These are phyloP conservation scores for Kwoniella shandongensis DNA, from an alignment of 768 basidiomycete species.

Conservation along the genomic window DNA sequence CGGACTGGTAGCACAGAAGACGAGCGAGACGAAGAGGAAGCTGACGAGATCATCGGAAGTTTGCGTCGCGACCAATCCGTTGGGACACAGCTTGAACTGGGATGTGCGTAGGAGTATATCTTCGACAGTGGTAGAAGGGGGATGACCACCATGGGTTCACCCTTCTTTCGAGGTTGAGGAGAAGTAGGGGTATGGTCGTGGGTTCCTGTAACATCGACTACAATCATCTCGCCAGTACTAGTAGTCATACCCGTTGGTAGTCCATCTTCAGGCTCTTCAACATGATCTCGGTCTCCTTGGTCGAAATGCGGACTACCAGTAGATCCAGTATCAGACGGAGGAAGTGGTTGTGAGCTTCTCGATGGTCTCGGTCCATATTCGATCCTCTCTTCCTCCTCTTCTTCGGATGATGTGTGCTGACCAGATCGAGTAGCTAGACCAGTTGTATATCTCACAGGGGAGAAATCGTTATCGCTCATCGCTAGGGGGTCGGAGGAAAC, in stretches of 20 bases:
- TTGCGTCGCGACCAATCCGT: not conserved
- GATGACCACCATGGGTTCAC: slow-evolving; percentile 8
- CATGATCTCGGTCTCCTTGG: no score
- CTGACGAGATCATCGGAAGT: slow-evolving; percentile 5
- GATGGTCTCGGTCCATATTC: slow-evolving; percentile 2
- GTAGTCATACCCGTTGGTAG: no score
- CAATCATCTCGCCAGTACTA: no score
- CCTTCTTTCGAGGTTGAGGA: not conserved
- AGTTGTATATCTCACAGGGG: not conserved
- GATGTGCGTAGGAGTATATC: slow-evolving; percentile 2
- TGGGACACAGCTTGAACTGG: not conserved
- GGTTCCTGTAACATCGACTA: no score
- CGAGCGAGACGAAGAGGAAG: not conserved
- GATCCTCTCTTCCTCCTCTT: not conserved
- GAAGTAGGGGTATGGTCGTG: no score
- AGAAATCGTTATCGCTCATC: slow-evolving; percentile 1
- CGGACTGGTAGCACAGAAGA: not conserved
- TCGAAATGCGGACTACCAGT: no score
- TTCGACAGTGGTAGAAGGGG: slow-evolving; percentile 12
- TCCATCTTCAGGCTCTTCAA: no score
- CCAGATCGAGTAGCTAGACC: no score
- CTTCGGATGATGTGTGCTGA: no score
- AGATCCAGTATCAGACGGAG: no score
- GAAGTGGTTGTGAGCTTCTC: not conserved
- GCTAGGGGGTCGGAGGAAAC: slow-evolving; percentile 14